A percentile compares a stretch with the other conserved stretches of the same genome.
These are phyloP conservation scores for Sideroxylon spinosum DNA, from an alignment of 179 eudicot species.

Conservation along the genomic window DNA sequence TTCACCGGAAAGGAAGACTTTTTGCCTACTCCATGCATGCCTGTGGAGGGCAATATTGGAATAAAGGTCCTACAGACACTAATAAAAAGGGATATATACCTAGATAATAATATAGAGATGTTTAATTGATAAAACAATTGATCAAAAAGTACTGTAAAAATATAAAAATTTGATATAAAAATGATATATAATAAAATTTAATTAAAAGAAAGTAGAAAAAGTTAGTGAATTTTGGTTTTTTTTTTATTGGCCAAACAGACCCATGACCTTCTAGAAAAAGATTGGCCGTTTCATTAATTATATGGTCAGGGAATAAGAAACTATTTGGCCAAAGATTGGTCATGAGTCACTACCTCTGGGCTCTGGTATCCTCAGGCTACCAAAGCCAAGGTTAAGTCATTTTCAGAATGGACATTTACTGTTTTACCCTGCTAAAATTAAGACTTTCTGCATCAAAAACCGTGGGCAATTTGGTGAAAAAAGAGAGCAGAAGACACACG, in stretches of 20 bases:
- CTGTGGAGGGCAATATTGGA: constrained; percentile 18
- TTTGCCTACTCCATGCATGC: constrained; percentile 30
- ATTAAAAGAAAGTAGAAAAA: no score
- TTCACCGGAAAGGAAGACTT: constrained; percentile 25
- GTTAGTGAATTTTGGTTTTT: no score
- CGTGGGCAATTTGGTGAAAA: neutral
- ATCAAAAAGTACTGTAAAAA: no score
- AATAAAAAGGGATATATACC: no score
- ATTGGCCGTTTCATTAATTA: neutral
- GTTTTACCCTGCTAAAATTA: neutral
- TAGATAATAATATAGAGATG: no score
- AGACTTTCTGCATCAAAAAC: neutral
- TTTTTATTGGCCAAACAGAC: no score
- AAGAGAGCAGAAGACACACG: no score
- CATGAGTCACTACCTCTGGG: constrained; percentile 7
- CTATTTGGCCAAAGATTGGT: neutral
- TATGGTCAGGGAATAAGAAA: constrained; percentile 12
- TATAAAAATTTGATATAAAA: no score
- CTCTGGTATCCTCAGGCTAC: constrained; percentile 8
- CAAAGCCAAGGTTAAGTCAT: constrained; percentile 27
- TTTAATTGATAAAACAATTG: no score
- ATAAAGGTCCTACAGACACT: neutral
- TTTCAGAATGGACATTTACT: constrained; percentile 24
- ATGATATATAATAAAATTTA: no score
- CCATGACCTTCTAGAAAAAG: constrained; percentile 6